Evolutionary conservation across 148 eudicot genomes (phyloP).

Genomic region (Rhododendron griersonianum): DNA sequence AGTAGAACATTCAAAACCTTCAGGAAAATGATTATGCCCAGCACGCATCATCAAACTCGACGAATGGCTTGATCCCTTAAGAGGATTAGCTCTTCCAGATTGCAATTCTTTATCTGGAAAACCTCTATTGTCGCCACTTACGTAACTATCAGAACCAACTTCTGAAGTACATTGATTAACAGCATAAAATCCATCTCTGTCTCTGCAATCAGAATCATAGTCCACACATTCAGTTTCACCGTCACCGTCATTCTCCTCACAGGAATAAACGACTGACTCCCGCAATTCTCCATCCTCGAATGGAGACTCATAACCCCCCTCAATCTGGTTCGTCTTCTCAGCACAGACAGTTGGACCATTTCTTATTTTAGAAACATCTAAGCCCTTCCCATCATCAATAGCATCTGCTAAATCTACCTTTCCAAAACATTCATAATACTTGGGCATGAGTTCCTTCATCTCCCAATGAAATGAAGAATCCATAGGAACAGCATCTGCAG

Average conservation of each 20-base stretch:
- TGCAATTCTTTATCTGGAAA: neutral
- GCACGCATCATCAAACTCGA: slow-evolving; percentile 8
- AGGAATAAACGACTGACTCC: slow-evolving; percentile 33
- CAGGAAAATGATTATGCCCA: slow-evolving; percentile 15
- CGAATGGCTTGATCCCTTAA: slow-evolving; percentile 13
- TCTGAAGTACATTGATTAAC: slow-evolving; percentile 32
- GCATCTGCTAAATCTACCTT: slow-evolving; percentile 14
- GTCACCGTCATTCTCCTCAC: slow-evolving; percentile 48
- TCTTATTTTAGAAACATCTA: slow-evolving; percentile 30
- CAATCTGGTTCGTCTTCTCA: slow-evolving; percentile 18
- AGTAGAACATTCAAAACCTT: slow-evolving; percentile 9
- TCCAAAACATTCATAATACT: slow-evolving; percentile 9
- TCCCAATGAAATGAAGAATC: slow-evolving; percentile 9
- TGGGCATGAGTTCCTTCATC: slow-evolving; percentile 4
- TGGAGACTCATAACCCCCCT: slow-evolving; percentile 61
- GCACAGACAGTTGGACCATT: slow-evolving; percentile 11
- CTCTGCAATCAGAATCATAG: slow-evolving; percentile 51
- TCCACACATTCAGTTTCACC: slow-evolving; percentile 54
- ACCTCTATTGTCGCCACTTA: slow-evolving; percentile 13
- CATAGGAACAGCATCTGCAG: neutral
- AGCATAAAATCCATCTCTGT: slow-evolving; percentile 32
- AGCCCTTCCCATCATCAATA: slow-evolving; percentile 20
- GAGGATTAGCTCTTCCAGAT: neutral
- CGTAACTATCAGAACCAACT: slow-evolving; percentile 30
- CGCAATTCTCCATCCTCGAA: slow-evolving; percentile 77